Conservation (phyloP, 1,284 basidiomycete genomes). For the Apiotrichum sp. region DNA sequence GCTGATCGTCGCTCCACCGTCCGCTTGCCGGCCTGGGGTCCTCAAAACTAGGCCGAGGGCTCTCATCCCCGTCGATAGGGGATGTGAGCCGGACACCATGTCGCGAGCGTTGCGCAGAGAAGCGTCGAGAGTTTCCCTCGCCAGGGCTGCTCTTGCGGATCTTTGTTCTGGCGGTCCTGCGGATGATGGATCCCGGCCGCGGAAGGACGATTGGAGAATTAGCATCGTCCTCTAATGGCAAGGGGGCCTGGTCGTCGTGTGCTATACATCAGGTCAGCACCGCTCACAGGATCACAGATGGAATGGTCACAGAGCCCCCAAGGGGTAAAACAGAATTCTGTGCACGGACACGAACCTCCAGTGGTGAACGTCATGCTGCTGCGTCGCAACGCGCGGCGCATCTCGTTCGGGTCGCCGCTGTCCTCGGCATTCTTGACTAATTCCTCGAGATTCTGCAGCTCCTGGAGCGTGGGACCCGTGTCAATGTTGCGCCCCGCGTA, state of each 20-base stretch:
- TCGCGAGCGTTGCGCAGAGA: conserved; percentile 48
- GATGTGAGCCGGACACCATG: not conserved
- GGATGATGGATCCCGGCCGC: conserved; percentile 76
- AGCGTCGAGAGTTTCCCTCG: conserved; percentile 74
- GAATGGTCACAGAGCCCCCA: not conserved
- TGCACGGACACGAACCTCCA: conserved; percentile 52
- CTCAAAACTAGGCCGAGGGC: not conserved
- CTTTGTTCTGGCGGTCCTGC: conserved; percentile 86
- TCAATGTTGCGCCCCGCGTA: conserved; percentile 49
- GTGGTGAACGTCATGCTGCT: conserved; percentile 82
- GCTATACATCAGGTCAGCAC: conserved; percentile 20
- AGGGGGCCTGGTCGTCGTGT: conserved; percentile 30
- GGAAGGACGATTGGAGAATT: conserved; percentile 86
- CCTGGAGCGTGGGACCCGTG: conserved; percentile 78
- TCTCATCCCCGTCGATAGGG: not conserved
- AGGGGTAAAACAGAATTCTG: not conserved
- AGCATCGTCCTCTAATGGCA: conserved; percentile 14
- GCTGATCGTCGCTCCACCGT: not conserved
- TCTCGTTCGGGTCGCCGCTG: conserved; percentile 74
- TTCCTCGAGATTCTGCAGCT: conserved; percentile 86
- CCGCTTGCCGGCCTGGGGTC: not conserved
- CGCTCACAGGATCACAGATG: not conserved
- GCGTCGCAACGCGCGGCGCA: conserved; percentile 74
- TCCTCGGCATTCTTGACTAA: conserved; percentile 80
- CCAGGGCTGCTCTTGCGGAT: conserved; percentile 81